phyloP scores from a whole-genome alignment of 176 grass and related monocot genomes.

The Aegilops bicornis region DNA sequence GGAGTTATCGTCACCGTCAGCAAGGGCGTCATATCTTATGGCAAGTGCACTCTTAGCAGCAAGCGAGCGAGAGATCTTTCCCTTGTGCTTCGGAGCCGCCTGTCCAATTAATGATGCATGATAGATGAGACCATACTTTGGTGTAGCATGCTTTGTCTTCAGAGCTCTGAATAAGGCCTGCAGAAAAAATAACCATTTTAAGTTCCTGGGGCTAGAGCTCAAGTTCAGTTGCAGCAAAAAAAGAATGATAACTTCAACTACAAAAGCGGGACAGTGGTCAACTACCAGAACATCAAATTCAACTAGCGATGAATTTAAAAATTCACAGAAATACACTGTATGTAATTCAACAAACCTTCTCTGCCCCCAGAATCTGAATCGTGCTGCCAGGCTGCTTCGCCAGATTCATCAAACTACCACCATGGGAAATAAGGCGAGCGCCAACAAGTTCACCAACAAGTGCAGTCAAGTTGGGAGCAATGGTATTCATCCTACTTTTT shows the following conservation, averaged over 20 bases:
- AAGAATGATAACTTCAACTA: background rate
- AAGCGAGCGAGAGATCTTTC: slow-evolving; percentile 88
- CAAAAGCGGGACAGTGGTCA: background rate
- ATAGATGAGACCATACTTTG: slow-evolving; percentile 94
- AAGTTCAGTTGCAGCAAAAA: background rate
- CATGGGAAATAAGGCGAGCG: slow-evolving; percentile 88
- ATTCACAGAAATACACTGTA: background rate
- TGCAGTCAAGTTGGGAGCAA: slow-evolving; percentile 88
- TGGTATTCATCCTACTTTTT: slow-evolving; percentile 88
- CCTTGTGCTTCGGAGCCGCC: slow-evolving; percentile 73
- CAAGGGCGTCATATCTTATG: slow-evolving; percentile 83
- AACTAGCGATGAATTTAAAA: background rate
- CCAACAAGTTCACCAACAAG: slow-evolving; percentile 93
- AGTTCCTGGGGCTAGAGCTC: background rate
- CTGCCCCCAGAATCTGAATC: slow-evolving; percentile 94
- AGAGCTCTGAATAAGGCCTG: slow-evolving; percentile 92
- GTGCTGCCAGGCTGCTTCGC: slow-evolving; percentile 93
- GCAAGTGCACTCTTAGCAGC: slow-evolving; percentile 77
- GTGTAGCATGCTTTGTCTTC: slow-evolving; percentile 84
- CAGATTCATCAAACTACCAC: slow-evolving; percentile 90
- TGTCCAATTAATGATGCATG: slow-evolving; percentile 92
- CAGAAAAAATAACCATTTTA: slow-evolving; percentile 19
- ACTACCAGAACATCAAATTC: background rate
- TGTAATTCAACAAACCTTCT: slow-evolving; percentile 61
- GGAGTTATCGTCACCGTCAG: slow-evolving; percentile 70